These are phyloP conservation scores for Withania somnifera DNA, from an alignment of 305 asterid species.

Conservation along the genomic window DNA sequence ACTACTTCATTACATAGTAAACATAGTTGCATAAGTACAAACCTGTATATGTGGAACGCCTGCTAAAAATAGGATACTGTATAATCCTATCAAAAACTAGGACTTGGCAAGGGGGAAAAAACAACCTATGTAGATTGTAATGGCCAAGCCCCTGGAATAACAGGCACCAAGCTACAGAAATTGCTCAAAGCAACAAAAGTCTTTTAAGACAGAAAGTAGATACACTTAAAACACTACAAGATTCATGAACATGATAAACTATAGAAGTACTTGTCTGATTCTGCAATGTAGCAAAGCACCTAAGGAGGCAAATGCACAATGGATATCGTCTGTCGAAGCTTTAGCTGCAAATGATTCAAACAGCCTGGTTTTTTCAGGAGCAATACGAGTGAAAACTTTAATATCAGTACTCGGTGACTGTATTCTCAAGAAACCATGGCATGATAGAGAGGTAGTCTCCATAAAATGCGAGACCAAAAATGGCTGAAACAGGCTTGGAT, in stretches of 20 bases:
- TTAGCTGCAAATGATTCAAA: not conserved
- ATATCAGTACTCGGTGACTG: slow-evolving; percentile 15
- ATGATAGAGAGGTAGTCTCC: slow-evolving; percentile 29
- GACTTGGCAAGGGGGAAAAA: slow-evolving; percentile 17
- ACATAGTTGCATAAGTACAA: slow-evolving; percentile 25
- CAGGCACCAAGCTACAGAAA: slow-evolving; percentile 15
- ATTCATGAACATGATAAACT: not conserved
- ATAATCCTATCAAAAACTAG: slow-evolving; percentile 26
- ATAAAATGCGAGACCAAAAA: not conserved
- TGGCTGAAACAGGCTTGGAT: slow-evolving; percentile 38
- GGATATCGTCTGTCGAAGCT: not conserved
- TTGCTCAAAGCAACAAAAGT: slow-evolving; percentile 11
- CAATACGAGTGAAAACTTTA: slow-evolving; percentile 10
- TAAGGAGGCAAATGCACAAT: not conserved
- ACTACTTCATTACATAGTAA: not conserved
- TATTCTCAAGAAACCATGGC: slow-evolving; percentile 42
- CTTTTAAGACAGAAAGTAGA: not conserved
- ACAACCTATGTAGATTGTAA: slow-evolving; percentile 35
- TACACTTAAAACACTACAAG: too few relatives aligned
- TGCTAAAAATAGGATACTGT: slow-evolving; percentile 25
- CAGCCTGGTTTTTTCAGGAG: not conserved
- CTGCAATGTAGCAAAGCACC: slow-evolving; percentile 1
- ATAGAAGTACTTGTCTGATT: not conserved
- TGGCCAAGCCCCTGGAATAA: slow-evolving; percentile 24
- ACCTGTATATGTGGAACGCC: slow-evolving; percentile 19